These are phyloP conservation scores for Sarcomyxa edulis DNA, from an alignment of 768 basidiomycete genomes.

Conservation along the genomic window DNA sequence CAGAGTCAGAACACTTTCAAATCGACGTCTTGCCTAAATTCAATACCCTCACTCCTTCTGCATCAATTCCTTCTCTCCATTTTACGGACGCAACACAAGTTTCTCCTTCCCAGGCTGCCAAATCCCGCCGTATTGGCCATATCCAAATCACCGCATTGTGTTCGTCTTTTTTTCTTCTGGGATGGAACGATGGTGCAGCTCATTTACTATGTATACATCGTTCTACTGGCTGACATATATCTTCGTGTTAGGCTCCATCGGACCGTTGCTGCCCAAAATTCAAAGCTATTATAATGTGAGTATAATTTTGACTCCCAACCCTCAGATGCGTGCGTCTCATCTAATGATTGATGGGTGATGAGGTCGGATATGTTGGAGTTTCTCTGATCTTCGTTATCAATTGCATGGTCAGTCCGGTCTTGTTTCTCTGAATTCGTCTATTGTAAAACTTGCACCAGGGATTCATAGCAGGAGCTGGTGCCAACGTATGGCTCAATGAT, in stretches of 20 bases:
- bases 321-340: no score
- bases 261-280: conserved; percentile 19
- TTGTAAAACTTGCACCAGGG: conserved; percentile 27
- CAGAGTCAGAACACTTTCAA: no score
- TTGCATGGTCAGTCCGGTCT: conserved; percentile 19
- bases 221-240: background rate
- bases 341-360: background rate
- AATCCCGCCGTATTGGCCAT: conserved; percentile 5
- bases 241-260: conserved; percentile 3
- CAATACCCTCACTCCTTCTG: no score
- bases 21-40: no score
- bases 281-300: conserved; percentile 20
- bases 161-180: conserved; percentile 38
- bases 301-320: background rate
- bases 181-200: conserved; percentile 22
- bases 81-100: no score
- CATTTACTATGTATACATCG: background rate
- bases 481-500: conserved; percentile 43
- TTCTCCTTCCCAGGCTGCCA: conserved; percentile 5
- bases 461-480: conserved; percentile 38
- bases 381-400: conserved; percentile 43
- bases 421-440: background rate
- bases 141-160: conserved; percentile 38
- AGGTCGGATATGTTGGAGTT: conserved; percentile 43
- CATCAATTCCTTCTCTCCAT: no score